phyloP scores from a whole-genome alignment of 2,329 filamentous ascomycete species.

The Aspergillus glaucus region DNA sequence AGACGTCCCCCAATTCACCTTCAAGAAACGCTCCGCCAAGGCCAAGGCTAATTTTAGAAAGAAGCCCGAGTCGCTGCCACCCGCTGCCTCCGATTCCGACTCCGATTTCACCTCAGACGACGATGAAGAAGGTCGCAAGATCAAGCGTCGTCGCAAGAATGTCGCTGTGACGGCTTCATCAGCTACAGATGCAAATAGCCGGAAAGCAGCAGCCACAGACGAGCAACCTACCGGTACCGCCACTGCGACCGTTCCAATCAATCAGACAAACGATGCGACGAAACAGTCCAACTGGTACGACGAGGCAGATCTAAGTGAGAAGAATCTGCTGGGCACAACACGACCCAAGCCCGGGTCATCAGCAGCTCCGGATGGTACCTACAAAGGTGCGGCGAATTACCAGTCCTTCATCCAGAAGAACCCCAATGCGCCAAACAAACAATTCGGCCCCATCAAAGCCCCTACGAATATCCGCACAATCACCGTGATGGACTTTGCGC shows the following conservation, averaged over 20 bases:
- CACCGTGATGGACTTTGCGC: conserved; percentile 82
- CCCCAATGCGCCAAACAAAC: conserved; percentile 61
- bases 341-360: conserved; percentile 14
- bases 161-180: conserved; percentile 62
- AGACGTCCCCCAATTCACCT: conserved; percentile 40
- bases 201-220: conserved; percentile 42
- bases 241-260: conserved; percentile 57
- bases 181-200: conserved; percentile 24
- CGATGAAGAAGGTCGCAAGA: conserved; percentile 66
- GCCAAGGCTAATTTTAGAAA: conserved; percentile 73
- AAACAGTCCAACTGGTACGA: conserved; percentile 88
- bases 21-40: conserved; percentile 81
- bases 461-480: conserved; percentile 85
- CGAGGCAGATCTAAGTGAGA: conserved; percentile 48
- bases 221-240: conserved; percentile 54
- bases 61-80: conserved; percentile 70
- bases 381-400: conserved; percentile 69
- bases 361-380: conserved; percentile 56
- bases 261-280: conserved; percentile 74
- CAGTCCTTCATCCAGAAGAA: conserved; percentile 74
- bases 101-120: conserved; percentile 67
- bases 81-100: conserved; percentile 46
- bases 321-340: conserved; percentile 39
- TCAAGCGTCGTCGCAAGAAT: conserved; percentile 73
- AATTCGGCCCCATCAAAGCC: conserved; percentile 77